Evolutionary conservation across 2,329 filamentous ascomycete species (phyloP), one percentile per base, ranked within the genome.

Genomic region (Huntiella savannae): DNA sequence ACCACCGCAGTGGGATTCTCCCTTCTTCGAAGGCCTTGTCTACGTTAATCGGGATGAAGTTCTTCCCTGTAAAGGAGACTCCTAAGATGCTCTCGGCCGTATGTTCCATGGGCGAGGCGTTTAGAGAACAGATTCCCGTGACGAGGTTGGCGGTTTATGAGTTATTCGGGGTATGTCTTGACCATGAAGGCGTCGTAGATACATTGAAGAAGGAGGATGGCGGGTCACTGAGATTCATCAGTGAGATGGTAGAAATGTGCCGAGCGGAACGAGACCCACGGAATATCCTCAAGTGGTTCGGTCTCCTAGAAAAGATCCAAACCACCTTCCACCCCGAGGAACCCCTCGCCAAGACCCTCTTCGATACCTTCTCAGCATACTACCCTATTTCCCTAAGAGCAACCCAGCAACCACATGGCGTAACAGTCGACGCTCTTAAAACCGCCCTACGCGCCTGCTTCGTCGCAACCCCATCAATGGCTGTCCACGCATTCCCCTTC

Each of bases 381-480:
- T 77, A 75, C 51, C 73, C 73, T 12, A 76, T 77, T 47, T 73
- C 71, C 0, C 58, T 77, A 38, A 63, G 71, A 22, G 64, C 64
- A 46, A 66, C 71, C 0, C 64, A 68, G 17, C 67, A 66, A 4
- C 60, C 64, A 0, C 62, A 63, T 33, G 63, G 65, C 4, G 64
- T 75, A 35, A 75, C 71, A 1, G 68, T 71, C 4, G 70, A 75
- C 33, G 65, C 73, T 41, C 59, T 77, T 22, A 77, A 77, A 55
- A 52, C 60, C 3, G 64, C 67, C 4, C 55, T 77, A 39, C 65
- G 72, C 13, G 60, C 58, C 15, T 76, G 72, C 51, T 76, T 76
- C 51, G 63, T 68, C 1, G 65, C 71, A 1, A 66, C 66, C 35
- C 54, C 66, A n/a, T 55, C 59, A 3, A 54, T 74, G 0, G 65